These are phyloP conservation scores for Suillus alpinus DNA, from an alignment of 768 basidiomycete species.

Conservation along the genomic window DNA sequence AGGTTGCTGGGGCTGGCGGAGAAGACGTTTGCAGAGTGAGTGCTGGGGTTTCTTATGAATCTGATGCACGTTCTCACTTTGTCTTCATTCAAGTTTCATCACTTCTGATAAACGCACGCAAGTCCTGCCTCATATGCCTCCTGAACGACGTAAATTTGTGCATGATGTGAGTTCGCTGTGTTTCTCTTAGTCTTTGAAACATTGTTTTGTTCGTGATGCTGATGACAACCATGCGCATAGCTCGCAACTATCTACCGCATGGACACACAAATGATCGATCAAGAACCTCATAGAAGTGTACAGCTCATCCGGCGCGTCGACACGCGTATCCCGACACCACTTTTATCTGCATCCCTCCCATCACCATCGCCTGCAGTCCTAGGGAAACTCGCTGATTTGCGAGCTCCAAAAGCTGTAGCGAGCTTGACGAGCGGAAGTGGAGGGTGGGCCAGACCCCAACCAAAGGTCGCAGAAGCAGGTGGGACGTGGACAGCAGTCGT, in stretches of 20 bases:
- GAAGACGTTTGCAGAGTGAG: slow-evolving; percentile 77
- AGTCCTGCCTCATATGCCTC: slow-evolving; percentile 79
- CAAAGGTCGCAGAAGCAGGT: slow-evolving; percentile 9
- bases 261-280: slow-evolving; percentile 84
- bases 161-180: slow-evolving; percentile 50
- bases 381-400: slow-evolving; percentile 62
- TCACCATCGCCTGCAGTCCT: slow-evolving; percentile 33
- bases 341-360: slow-evolving; percentile 36
- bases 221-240: slow-evolving; percentile 30
- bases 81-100: slow-evolving; percentile 51
- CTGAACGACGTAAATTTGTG: slow-evolving; percentile 80
- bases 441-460: neutral
- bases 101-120: slow-evolving; percentile 63
- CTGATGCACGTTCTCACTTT: slow-evolving; percentile 9
- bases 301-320: slow-evolving; percentile 82
- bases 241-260: slow-evolving; percentile 80
- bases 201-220: neutral
- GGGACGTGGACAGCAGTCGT: slow-evolving; percentile 20
- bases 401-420: slow-evolving; percentile 22
- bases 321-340: slow-evolving; percentile 70
- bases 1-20: slow-evolving; percentile 77
- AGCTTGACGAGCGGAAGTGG: neutral
- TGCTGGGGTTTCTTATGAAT: slow-evolving; percentile 27
- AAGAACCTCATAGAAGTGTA: slow-evolving; percentile 85
- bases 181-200: neutral